Evolutionary conservation across 2,329 filamentous ascomycete species (phyloP), one percentile per base, ranked within the genome.

Genomic region (Fusarium sp.): DNA sequence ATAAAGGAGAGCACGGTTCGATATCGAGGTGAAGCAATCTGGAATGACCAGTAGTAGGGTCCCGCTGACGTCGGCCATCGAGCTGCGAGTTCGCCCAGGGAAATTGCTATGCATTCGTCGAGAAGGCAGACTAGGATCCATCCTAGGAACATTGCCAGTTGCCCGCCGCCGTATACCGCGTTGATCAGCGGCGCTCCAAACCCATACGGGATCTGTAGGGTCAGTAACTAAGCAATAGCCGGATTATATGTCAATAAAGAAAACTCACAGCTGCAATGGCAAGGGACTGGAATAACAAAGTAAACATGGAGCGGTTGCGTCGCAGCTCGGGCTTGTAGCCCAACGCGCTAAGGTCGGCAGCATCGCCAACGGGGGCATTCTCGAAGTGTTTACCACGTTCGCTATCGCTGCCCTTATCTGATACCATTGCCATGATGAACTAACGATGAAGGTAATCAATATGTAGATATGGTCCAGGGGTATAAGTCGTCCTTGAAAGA

Each of bases 1-100:
- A 91, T 86, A 84, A 91, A 94, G 15, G 89, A 91, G 15, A 93
- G 85, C 15, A 89, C 80, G 0, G 89, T 89, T 39, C 88, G 87
- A 83, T 87, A 92, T 15, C 48, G 63, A 63, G 85, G 85, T 77
- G 88, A 89, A 46, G 87, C 86, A 70, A 94, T 85, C 72, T 89
- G 83, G 65, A 91, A 90, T 3, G 91, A 91, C 91, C 91, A 94
- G 78, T 94, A 91, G 72, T 94, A 94, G 75, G 91, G 87, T 11
- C 88, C 90, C 68, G 87, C 88, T 5, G 87, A 87, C 3, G 85
- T 86, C 0, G 85, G 85, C 74, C 88, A 92, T 13, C 90, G 88
- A 1, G 89, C 91, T 52, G 92, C 84, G 72, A 92, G 94, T 77
- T 94, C 92, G 58, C 91, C 91, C 12, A 94, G 84, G 4, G 90